A percentile compares a stretch with the other conserved stretches of the same genome.
phyloP scores from a whole-genome alignment of 257 asterid species.

The Dorcoceras hygrometricum region DNA sequence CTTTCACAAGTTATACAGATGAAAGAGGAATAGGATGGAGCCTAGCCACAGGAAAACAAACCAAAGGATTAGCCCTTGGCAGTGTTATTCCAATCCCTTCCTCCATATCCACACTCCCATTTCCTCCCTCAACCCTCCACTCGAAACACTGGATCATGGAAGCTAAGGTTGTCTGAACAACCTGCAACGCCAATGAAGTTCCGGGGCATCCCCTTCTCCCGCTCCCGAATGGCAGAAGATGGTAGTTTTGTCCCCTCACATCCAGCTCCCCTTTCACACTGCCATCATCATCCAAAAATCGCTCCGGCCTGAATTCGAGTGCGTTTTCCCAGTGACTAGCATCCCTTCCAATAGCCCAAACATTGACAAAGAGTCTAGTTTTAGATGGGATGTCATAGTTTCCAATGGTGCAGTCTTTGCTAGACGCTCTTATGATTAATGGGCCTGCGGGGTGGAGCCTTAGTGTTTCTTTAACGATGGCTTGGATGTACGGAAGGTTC shows the following conservation, averaged over 20 bases:
- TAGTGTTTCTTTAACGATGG: too few relatives aligned
- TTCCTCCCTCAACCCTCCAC: too few relatives aligned
- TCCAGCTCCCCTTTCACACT: conserved; percentile 37
- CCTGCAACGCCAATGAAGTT: conserved; percentile 61
- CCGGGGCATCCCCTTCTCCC: conserved; percentile 84
- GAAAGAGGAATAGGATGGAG: conserved; percentile 27
- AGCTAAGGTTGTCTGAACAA: conserved; percentile 60
- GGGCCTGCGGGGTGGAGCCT: conserved; percentile 85
- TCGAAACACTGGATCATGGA: conserved; percentile 72
- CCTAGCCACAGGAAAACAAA: too few relatives aligned
- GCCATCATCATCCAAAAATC: conserved; percentile 41
- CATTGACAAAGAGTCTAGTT: conserved; percentile 55
- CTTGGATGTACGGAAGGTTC: too few relatives aligned
- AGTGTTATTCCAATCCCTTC: too few relatives aligned
- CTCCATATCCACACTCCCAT: too few relatives aligned
- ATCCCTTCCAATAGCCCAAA: conserved; percentile 69
- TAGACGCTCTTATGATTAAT: conserved; percentile 46
- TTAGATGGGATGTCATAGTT: conserved; percentile 51
- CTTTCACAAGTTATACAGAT: not conserved
- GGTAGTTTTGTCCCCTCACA: too few relatives aligned
- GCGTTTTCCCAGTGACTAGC: conserved; percentile 63
- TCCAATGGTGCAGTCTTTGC: conserved; percentile 44
- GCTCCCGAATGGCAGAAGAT: conserved; percentile 67
- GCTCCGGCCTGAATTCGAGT: too few relatives aligned
- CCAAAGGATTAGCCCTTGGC: too few relatives aligned